Base-by-base conservation (phyloP, 139 green algal genomes). In the Raphidocelis subcapitata region DNA sequence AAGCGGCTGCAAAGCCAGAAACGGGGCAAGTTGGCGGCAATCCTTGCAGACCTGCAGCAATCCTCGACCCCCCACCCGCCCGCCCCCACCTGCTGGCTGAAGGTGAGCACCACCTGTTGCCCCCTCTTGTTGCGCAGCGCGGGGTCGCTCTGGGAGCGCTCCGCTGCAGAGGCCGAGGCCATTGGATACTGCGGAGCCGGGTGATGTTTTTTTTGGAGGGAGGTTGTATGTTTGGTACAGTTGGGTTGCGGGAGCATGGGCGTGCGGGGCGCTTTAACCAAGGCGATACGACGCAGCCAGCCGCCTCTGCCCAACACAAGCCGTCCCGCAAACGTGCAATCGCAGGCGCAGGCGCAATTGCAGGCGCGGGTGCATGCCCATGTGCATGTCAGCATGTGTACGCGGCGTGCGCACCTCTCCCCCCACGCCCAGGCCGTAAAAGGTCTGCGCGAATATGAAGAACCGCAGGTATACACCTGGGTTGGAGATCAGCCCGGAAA, bases 101-200 rank as follows among this genome's bases (percentile, higher is more conserved):
- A 92, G 28, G 82, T 83, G 14, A 88, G 72, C n/a, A 90, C 79
- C 28, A 92, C 82, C 56, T 82, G 76, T 67, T 80, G 47, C 37
- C 81, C 72, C 55, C 81, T 36, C 12, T 72, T 61, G 32, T 86
- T 47, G 54, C 77, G 63, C 55, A 93, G 82, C 24, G 74, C 61
- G 14, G 65, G 59, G 54, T 73, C 82, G 16, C 75, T 71, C 75
- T 93, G 84, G 44, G 86, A 84, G 35, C 90, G 84, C 85, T 95
- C 90, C 69, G 85, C 84, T 47, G 90, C 90, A 28, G 86, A 93
- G 28, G 72, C 76, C 26, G 87, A 86, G 31, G 90, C 90, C 67
- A 94, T 84, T 12, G 90, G 90, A 79, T 95, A 95, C 72, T 95
- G 73, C 18, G 69, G 73, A n/a, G n/a, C n/a, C n/a, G n/a, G n/a